Evolutionary conservation across 202 grass and related monocot species (phyloP), one percentile per base, ranked within the genome.

Genomic region (Schoenoplectus tabernaemontani): DNA sequence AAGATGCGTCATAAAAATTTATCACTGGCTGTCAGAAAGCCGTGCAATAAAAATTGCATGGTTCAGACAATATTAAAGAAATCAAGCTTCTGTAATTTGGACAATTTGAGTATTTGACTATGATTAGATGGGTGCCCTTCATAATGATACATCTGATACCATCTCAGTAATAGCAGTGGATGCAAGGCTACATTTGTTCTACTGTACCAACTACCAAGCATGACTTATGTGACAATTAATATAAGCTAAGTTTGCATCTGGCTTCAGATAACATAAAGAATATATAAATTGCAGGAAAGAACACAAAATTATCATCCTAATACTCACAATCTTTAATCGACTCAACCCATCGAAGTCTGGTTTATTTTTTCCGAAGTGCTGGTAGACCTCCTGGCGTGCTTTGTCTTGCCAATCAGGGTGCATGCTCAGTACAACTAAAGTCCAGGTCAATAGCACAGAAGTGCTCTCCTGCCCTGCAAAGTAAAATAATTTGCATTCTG

Each of bases 401-500:
- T 75, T 81, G 4, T 73, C 78, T 70, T 91, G 93, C 93, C 93
- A 97, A 41, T 87, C 83, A 0, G 84, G 90, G 23, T 97, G 88
- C 93, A 93, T 93, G 88, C 90, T 81, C 17, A 97, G 64, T 0
- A 79, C 37, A n/a, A 88, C 81, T 60, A 93, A 19, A 9, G 93
- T 86, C 88, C 90, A 97, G 1, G 87, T 85, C 30, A 97, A 78
- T 19, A 93, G 71, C 3, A 89, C 83, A 0, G 86, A 80, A 1
- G 88, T 93, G 2, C 86, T 89, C 85, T 91, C 88, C 9, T 81
- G 83, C 48, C 93, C 93, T 1, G 87, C 90, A 56, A 97, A 93
- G 85, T 93, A 97, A 88, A 97, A 93, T 17, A 93, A 1, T 82
- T 86, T 93, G 83, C 90, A 93, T 67, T 97, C 90, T 15, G 83